These are phyloP conservation scores for Rusavskia elegans DNA, from an alignment of 495 filamentous ascomycete genomes.

Conservation along the genomic window DNA sequence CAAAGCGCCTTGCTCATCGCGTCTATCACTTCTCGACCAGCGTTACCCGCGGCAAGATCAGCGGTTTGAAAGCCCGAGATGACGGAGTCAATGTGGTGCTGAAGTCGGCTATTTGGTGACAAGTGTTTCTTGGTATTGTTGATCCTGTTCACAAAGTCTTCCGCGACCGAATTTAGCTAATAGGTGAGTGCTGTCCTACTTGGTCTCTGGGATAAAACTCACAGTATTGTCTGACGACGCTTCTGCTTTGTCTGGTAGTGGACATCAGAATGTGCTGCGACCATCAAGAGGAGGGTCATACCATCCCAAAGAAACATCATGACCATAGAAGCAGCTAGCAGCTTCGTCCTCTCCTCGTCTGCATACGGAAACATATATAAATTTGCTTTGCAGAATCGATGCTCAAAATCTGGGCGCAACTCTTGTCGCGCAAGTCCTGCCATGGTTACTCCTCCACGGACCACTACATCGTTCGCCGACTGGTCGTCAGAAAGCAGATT, in stretches of 20 bases:
- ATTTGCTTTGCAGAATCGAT: not conserved
- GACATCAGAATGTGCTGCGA: not conserved
- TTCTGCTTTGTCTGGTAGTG: conserved; percentile 2
- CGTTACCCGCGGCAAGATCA: not conserved
- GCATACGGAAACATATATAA: conserved; percentile 5
- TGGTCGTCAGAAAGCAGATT: conserved; percentile 2
- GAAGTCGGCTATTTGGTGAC: not conserved
- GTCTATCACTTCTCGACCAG: not conserved
- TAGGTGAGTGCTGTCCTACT: not conserved
- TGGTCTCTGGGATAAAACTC: not conserved
- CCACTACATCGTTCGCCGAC: not conserved
- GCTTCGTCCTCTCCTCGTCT: not conserved
- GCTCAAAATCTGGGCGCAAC: conserved; percentile 1
- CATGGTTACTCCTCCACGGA: not conserved
- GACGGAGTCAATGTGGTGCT: not conserved
- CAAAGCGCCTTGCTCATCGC: not conserved
- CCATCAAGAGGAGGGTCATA: not conserved
- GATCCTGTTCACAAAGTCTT: not conserved
- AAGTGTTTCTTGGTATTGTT: not conserved
- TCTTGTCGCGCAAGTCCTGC: not conserved
- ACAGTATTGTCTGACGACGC: conserved; percentile 1
- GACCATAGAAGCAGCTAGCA: conserved; percentile 4
- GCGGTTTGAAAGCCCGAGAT: not conserved
- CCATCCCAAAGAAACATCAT: conserved; percentile 7
- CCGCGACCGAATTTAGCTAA: not conserved